Evolutionary conservation across 805 yeast species (phyloP).

Genomic region (Saccharomycopsis lassenensis): DNA sequence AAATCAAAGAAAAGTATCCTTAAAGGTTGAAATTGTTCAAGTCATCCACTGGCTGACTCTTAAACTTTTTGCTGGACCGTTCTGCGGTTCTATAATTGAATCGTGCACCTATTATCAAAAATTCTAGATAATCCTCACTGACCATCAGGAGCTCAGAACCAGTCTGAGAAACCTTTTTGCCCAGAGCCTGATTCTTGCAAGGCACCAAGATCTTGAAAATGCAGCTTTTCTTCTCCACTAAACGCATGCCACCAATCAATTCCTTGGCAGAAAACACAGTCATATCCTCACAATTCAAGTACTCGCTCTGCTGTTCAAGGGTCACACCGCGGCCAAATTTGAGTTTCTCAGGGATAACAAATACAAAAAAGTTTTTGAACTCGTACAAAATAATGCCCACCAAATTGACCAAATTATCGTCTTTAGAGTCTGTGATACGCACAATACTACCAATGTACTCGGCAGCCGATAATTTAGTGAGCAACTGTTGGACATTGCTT

Average conservation of each 20-base stretch:
- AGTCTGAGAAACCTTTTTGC: slow-evolving; percentile 4
- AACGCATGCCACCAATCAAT: slow-evolving; percentile 51
- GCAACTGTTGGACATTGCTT: slow-evolving; percentile 5
- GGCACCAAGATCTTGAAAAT: slow-evolving; percentile 45
- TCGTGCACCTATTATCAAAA: slow-evolving; percentile 70
- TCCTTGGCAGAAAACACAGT: slow-evolving; percentile 6
- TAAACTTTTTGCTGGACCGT: slow-evolving; percentile 76
- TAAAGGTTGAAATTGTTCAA: no score
- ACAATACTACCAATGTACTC: slow-evolving; percentile 15
- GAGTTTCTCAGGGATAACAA: slow-evolving; percentile 10
- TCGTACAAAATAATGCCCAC: slow-evolving; percentile 16
- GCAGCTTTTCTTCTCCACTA: slow-evolving; percentile 59
- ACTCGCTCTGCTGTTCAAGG: slow-evolving; percentile 4
- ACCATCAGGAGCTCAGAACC: slow-evolving; percentile 20
- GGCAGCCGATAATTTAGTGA: slow-evolving; percentile 13
- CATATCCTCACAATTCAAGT: neutral
- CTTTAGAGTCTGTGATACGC: slow-evolving; percentile 4
- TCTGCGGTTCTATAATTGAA: slow-evolving; percentile 67
- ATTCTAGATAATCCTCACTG: slow-evolving; percentile 35
- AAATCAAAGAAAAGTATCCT: no score
- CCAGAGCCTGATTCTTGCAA: neutral
- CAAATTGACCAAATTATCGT: slow-evolving; percentile 4
- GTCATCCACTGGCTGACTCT: slow-evolving; percentile 64
- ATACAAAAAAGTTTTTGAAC: slow-evolving; percentile 13
- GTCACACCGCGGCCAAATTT: slow-evolving; percentile 5